Evolutionary conservation across 2,329 filamentous ascomycete genomes (phyloP), one percentile per base, ranked within the genome.

Genomic region (Talaromyces rugulosus): DNA sequence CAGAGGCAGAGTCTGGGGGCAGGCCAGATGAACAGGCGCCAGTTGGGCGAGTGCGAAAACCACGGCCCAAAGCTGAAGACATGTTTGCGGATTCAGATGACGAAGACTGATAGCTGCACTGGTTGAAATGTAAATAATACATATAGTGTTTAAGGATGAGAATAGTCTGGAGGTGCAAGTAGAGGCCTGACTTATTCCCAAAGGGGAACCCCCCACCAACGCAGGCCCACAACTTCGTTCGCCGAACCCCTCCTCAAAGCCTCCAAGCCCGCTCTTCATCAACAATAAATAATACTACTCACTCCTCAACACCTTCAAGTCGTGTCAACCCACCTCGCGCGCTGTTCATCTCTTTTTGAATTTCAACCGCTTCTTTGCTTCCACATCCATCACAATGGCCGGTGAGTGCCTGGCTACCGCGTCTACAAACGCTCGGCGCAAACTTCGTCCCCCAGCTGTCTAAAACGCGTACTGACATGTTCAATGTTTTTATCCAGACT

Each of bases 51-150:
- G 71, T 62, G 70, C 80, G 66, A 80, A 75, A 84, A 68, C 89
- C 85, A 71, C 83, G 89, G 64, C 89, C 91, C 75, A 87, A 87
- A 67, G 90, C 91, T 4, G 89, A 90, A 67, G 91, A 95, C 71
- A 93, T 95, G 90, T 96, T 95, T 84, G 90, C 89, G 11, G 89
- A 90, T 73, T 90, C 88, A 4, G 62, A 63, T 12, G 90, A 90
- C 67, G 83, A 80, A 1, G 80, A 83, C 57, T 78, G 61, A 75
- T 6, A 12, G 12, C 5, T 51, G 40, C 23, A 27, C 1, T 58
- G 9, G 40, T 11, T 27, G 30, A 44, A 28, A 9, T 57, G 30
- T 31, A 44, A 47, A 47, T 47, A 47, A 12, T 36, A 3, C 33
- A 36, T 36, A 12, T 9, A 47, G 40, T 42, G 14, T 5, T 14